Base-by-base conservation (phyloP, 2,329 filamentous ascomycete genomes). In the Hypoxylon sp. region DNA sequence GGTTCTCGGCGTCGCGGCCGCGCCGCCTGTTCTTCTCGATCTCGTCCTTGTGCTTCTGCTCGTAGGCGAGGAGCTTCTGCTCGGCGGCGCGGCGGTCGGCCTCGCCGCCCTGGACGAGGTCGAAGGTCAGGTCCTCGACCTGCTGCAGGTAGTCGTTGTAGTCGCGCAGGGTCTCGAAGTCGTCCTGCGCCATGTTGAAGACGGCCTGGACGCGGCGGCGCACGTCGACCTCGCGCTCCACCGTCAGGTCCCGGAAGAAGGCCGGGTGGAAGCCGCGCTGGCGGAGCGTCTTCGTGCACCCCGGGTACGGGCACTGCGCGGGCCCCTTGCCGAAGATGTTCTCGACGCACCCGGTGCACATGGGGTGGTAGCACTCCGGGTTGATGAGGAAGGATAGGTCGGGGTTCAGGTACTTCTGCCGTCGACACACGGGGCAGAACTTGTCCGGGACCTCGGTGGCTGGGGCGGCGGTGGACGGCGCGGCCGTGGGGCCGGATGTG, bases 331-430 rank as follows among this genome's bases (percentile, higher is more conserved):
- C 91, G 85, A 98, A 99, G 73, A 98, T 92, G 59, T 95, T 91
- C 79, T 95, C 92, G 42, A 98, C 94, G 82, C 96, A 99, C 61
- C 92, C 94, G 78, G 93, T 91, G 84, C 96, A 99, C 93, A 99
- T 98, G 72, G 93, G 93, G 84, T 99, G 96, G 84, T 99, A 99
- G 86, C 96, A 99, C 84, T 97, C 93, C 7, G 95, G 93, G 78
- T 98, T 97, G 82, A 99, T 94, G 72, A 96, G 91, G 81, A 99
- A 98, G 70, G 91, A 87, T 87, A 99, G 94, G 81, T 93, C 91
- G 65, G 89, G 90, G 83, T 97, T 97, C 74, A 98, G 91, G 83
- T 98, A 98, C 70, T 93, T 92, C 64, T 92, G 93, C 64, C 93
- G 96, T 81, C 97, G 97, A 91, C 96, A 99, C 72, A 98, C 93